A percentile compares a stretch with the other conserved stretches of the same genome.
phyloP scores from a whole-genome alignment of 2,329 filamentous ascomycete species.

The Geosmithia morbida region DNA sequence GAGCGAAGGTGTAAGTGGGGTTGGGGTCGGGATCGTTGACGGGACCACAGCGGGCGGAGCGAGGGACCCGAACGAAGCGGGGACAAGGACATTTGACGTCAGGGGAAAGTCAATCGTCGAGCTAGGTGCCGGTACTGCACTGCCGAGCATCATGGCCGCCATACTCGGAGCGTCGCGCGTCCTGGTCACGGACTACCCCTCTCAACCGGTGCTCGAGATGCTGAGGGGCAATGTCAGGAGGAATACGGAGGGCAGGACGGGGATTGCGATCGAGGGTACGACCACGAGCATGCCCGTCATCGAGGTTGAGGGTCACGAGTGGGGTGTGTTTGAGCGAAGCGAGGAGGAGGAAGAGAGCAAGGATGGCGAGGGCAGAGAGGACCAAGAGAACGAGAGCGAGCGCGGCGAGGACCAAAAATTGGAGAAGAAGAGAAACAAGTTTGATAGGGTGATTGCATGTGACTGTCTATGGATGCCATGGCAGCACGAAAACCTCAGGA shows the following conservation, averaged over 20 bases:
- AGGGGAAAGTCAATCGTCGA: constrained; percentile 41
- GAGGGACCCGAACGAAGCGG: not conserved
- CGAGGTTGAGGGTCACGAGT: not conserved
- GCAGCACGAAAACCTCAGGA: constrained; percentile 52
- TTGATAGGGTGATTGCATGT: constrained; percentile 51
- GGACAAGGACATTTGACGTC: constrained; percentile 26
- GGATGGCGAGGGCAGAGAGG: not conserved
- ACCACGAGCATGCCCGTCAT: constrained; percentile 11
- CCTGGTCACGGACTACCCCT: constrained; percentile 54
- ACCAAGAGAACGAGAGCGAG: not conserved
- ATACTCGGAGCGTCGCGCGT: constrained; percentile 34
- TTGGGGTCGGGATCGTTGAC: too few relatives aligned
- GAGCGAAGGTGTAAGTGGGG: too few relatives aligned
- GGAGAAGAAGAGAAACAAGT: constrained; percentile 16
- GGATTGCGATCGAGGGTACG: constrained; percentile 13
- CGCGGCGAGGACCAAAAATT: not conserved
- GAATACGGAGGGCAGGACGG: too few relatives aligned
- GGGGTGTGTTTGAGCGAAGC: too few relatives aligned
- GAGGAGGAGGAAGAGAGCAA: too few relatives aligned
- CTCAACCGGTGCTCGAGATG: constrained; percentile 41
- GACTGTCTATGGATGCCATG: constrained; percentile 66
- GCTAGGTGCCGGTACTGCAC: constrained; percentile 50
- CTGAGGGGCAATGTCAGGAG: constrained; percentile 40
- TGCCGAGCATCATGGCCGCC: constrained; percentile 34
- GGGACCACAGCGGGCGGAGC: too few relatives aligned